Conservation (phyloP, 2,329 filamentous ascomycete genomes). For the Incumbomyces delicatus region DNA sequence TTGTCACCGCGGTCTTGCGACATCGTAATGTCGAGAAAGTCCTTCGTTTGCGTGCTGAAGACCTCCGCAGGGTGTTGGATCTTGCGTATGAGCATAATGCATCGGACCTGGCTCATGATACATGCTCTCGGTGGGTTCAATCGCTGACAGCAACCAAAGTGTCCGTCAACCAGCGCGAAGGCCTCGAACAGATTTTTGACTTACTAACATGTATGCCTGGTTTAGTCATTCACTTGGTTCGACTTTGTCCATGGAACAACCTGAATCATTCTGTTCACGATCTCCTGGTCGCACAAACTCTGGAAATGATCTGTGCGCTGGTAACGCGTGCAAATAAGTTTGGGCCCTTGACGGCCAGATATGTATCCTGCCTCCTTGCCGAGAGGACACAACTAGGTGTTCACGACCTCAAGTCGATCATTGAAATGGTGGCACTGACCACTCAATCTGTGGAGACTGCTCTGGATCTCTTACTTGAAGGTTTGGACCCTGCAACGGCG, state of each 20-base stretch:
- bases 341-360: neutral
- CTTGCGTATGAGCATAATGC: too few species aligned
- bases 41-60: too few species aligned
- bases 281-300: neutral
- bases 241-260: neutral
- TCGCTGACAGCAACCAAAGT: too few species aligned
- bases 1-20: neutral
- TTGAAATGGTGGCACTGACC: slow-evolving; percentile 26
- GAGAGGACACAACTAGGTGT: neutral
- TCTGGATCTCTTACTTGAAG: slow-evolving; percentile 26
- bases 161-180: too few species aligned
- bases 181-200: too few species aligned
- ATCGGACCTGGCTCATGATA: too few species aligned
- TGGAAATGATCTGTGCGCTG: neutral
- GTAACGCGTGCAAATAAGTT: neutral
- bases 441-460: slow-evolving; percentile 25
- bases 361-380: neutral
- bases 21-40: neutral
- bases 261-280: neutral
- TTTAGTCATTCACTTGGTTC: neutral
- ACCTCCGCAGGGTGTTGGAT: too few species aligned
- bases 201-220: neutral
- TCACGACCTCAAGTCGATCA: slow-evolving; percentile 17
- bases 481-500: slow-evolving; percentile 25
- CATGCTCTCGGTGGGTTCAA: too few species aligned